Percentiles rank a stretch among this genome's conserved stretches.
These are phyloP conservation scores for Exophiala viscosa DNA, from an alignment of 2,329 filamentous ascomycete genomes.

Conservation along the genomic window DNA sequence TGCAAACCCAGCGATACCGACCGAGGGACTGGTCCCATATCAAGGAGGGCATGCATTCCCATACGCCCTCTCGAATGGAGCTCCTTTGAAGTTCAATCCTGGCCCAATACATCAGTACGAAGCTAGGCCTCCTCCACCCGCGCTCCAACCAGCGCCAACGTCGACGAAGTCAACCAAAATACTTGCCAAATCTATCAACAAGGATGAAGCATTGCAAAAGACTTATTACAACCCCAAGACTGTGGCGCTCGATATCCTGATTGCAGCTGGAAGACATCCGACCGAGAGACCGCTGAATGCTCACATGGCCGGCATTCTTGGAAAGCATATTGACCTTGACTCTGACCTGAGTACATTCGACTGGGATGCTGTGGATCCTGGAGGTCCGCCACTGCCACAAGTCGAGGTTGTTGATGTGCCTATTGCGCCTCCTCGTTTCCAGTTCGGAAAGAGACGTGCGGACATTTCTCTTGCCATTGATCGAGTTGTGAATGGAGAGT, in stretches of 20 bases:
- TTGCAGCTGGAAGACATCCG: conserved; percentile 60
- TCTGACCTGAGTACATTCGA: conserved; percentile 57
- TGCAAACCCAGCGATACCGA: neutral
- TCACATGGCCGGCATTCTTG: conserved; percentile 51
- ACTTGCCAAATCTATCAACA: conserved; percentile 44
- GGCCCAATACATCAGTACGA: neutral
- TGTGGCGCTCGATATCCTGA: conserved; percentile 61
- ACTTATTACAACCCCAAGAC: conserved; percentile 58
- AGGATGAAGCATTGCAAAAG: conserved; percentile 39
- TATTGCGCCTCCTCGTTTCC: conserved; percentile 25
- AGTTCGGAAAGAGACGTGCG: conserved; percentile 14
- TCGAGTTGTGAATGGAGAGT: neutral
- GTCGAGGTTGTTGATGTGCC: conserved; percentile 30
- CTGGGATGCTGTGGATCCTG: conserved; percentile 61
- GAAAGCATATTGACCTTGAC: conserved; percentile 40
- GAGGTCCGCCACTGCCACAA: conserved; percentile 39
- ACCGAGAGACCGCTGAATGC: conserved; percentile 56
- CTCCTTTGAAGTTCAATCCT: neutral
- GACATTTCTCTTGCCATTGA: neutral
- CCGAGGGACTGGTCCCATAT: neutral
- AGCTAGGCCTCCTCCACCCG: neutral
- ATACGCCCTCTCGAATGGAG: neutral
- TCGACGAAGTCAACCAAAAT: conserved; percentile 8
- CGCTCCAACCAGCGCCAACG: neutral
- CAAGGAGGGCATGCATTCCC: neutral